These are phyloP conservation scores for Rhizopus stolonifer DNA, from an alignment of 371 early-diverging fungal genomes.

Conservation along the genomic window DNA sequence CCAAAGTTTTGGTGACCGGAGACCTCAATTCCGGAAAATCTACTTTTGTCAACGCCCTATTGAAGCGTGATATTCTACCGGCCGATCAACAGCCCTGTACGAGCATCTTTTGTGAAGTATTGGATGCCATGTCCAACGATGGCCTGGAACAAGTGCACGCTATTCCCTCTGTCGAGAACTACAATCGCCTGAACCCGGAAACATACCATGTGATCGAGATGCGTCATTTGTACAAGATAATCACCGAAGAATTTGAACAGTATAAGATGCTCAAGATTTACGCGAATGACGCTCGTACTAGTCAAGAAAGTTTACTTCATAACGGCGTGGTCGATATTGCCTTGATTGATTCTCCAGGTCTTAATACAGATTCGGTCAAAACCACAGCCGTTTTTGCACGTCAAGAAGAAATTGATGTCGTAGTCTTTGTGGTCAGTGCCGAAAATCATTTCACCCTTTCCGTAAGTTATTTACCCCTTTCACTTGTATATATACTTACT, in stretches of 20 bases:
- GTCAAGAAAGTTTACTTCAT: constrained; percentile 76
- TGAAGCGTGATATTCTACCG: constrained; percentile 86
- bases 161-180: constrained; percentile 54
- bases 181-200: constrained; percentile 67
- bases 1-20: constrained; percentile 94
- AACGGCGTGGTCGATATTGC: constrained; percentile 94
- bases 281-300: constrained; percentile 63
- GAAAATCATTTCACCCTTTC: constrained; percentile 98
- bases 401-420: constrained; percentile 97
- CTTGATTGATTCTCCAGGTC: constrained; percentile 95
- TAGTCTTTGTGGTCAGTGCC: constrained; percentile 98
- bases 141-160: constrained; percentile 91
- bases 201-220: constrained; percentile 74
- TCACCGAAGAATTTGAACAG: constrained; percentile 61
- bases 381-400: constrained; percentile 95
- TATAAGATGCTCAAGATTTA: constrained; percentile 90
- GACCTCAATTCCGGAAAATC: constrained; percentile 97
- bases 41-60: constrained; percentile 93
- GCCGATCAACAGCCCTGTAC: constrained; percentile 98
- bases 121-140: constrained; percentile 81
- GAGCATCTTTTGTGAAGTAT: constrained; percentile 89
- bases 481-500: too few species aligned
- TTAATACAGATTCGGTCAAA: constrained; percentile 95
- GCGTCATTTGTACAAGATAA: constrained; percentile 58
- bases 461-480: too few species aligned